Percentiles rank a stretch among this genome's conserved stretches.
Conservation (phyloP, 331 rosid species). For the Pyracantha coccinea region DNA sequence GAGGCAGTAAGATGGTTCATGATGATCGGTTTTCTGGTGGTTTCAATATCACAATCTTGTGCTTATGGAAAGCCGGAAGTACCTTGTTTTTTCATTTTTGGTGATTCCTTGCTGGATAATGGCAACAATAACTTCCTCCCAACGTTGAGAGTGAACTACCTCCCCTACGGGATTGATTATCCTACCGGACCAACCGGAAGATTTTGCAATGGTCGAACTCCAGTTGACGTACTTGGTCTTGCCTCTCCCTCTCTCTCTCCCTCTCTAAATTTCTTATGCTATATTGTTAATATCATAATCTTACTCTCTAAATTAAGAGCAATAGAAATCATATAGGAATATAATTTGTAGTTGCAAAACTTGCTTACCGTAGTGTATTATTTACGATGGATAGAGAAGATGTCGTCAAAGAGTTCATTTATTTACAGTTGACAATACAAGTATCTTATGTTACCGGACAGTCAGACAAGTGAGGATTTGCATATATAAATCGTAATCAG, state of each 20-base stretch:
- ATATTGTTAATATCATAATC: neutral
- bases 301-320: neutral
- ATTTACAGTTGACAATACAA: neutral
- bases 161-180: constrained; percentile 60
- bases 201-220: constrained; percentile 43
- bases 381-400: neutral
- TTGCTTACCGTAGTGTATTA: neutral
- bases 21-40: neutral
- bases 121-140: constrained; percentile 45
- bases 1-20: neutral
- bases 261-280: neutral
- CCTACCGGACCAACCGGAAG: constrained; percentile 52
- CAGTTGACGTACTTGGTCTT: constrained; percentile 15
- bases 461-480: no score
- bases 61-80: constrained; percentile 29
- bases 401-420: neutral
- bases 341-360: neutral
- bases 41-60: neutral
- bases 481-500: neutral
- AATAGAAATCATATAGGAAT: neutral
- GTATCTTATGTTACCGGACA: neutral
- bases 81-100: constrained; percentile 55
- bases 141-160: constrained; percentile 36
- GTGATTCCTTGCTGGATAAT: constrained; percentile 53
- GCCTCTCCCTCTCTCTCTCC: neutral